phyloP scores from a whole-genome alignment of 2,329 filamentous ascomycete species.

The Aspergillus caelatus region DNA sequence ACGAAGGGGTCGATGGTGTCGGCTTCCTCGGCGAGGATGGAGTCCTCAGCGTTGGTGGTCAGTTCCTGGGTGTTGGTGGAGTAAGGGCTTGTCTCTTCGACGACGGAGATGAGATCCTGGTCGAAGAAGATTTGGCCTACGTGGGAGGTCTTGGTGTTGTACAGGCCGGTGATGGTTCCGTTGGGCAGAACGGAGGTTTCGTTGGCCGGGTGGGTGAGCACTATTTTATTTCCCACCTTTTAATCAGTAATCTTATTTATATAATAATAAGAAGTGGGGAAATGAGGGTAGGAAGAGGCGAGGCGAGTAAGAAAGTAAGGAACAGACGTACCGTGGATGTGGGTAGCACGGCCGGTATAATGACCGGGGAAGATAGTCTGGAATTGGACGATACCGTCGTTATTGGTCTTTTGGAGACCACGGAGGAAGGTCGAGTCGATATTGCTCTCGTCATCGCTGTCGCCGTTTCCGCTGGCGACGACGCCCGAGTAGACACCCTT shows the following conservation, averaged over 20 bases:
- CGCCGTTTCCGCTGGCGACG: constrained; percentile 40
- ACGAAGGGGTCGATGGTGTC: constrained; percentile 60
- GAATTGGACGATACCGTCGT: constrained; percentile 47
- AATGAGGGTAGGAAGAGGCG: background rate
- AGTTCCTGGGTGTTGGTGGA: constrained; percentile 49
- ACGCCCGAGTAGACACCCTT: constrained; percentile 45
- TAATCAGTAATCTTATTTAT: too few relatives aligned
- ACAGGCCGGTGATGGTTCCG: constrained; percentile 54
- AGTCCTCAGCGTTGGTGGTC: constrained; percentile 57
- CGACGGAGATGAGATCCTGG: constrained; percentile 56
- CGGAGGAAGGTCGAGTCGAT: constrained; percentile 50
- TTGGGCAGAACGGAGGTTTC: constrained; percentile 46
- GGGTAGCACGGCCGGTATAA: constrained; percentile 44
- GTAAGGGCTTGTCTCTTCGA: constrained; percentile 55
- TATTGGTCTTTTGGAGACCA: constrained; percentile 48
- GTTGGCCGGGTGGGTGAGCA: constrained; percentile 34
- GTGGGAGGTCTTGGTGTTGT: constrained; percentile 53
- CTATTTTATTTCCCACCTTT: too few relatives aligned
- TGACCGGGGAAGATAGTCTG: constrained; percentile 50
- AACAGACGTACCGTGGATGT: constrained; percentile 34
- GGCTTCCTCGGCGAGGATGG: constrained; percentile 52
- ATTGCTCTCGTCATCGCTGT: constrained; percentile 40
- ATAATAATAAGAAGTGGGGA: too few relatives aligned
- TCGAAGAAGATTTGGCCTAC: constrained; percentile 69
- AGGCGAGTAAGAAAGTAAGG: too few relatives aligned